Evolutionary conservation across 2,329 filamentous ascomycete species (phyloP).

Genomic region (Sphaerostilbella broomeana): DNA sequence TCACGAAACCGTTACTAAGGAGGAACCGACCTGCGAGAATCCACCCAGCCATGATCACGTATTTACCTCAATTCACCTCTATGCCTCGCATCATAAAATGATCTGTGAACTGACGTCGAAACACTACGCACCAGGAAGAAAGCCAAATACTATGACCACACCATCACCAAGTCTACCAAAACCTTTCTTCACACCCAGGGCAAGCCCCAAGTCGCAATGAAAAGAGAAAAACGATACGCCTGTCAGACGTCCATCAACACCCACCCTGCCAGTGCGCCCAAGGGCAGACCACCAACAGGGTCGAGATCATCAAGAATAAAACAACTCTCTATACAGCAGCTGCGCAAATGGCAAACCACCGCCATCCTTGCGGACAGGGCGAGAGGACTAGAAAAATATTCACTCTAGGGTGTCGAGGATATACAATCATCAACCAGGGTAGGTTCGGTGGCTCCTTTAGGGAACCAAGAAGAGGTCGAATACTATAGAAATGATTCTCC

Average conservation of each 20-base stretch:
- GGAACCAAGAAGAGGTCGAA: conserved; percentile 87
- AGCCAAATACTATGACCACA: no score
- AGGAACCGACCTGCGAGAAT: no score
- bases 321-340: conserved; percentile 71
- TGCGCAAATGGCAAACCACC: conserved; percentile 29
- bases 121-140: no score
- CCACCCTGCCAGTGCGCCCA: conserved; percentile 72
- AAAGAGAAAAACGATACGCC: conserved; percentile 50
- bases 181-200: conserved; percentile 47
- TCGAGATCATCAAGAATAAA: conserved; percentile 74
- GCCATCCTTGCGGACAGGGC: conserved; percentile 57
- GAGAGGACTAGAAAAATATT: conserved; percentile 59
- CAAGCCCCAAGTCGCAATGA: conserved; percentile 45
- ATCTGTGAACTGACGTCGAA: no score
- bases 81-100: no score
- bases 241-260: conserved; percentile 88
- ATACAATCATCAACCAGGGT: conserved; percentile 90
- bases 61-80: no score
- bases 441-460: conserved; percentile 87
- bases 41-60: no score
- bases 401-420: conserved; percentile 88
- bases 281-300: conserved; percentile 66
- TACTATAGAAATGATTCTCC: conserved; percentile 98
- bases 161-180: no score
- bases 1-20: no score